Conservation (phyloP, 1,284 basidiomycete species). For the Cutaneotrichosporon mucoides region DNA sequence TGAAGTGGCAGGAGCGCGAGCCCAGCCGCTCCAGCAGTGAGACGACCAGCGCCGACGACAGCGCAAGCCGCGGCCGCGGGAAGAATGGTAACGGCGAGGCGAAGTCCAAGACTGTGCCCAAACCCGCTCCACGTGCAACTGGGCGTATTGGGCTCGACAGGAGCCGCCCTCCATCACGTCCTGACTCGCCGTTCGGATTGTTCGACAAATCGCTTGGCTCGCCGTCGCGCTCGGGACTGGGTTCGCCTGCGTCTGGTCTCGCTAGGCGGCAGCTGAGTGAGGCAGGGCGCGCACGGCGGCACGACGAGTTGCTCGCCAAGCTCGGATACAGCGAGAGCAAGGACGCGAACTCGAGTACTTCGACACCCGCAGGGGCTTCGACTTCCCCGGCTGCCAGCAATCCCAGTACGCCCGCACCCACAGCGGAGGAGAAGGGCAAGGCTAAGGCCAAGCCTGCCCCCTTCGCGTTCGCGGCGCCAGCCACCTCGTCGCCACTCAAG, state of each 20-base stretch:
- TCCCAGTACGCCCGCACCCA: background rate
- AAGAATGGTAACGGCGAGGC: too few species aligned
- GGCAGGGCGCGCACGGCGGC: conserved; percentile 12
- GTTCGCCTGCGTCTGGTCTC: too few species aligned
- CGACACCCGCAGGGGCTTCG: background rate
- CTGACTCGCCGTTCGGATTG: conserved; percentile 8
- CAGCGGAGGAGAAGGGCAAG: background rate
- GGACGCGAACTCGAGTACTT: background rate
- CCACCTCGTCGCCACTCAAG: background rate
- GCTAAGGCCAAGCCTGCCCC: background rate
- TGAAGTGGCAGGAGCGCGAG: conserved; percentile 13
- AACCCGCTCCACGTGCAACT: background rate
- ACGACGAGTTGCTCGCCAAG: conserved; percentile 20
- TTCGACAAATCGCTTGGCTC: conserved; percentile 5
- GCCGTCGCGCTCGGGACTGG: background rate
- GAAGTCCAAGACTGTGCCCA: background rate
- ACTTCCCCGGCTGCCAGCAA: background rate
- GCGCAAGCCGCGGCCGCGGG: background rate
- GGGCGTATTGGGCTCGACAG: conserved; percentile 3
- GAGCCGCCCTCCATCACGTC: background rate
- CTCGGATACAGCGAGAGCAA: conserved; percentile 1
- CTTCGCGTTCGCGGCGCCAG: background rate
- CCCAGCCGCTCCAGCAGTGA: background rate
- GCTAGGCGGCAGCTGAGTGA: conserved; percentile 13
- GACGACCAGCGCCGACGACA: background rate